Evolutionary conservation across 2,329 filamentous ascomycete genomes (phyloP).

Genomic region (Neopestalotiopsis rosae): DNA sequence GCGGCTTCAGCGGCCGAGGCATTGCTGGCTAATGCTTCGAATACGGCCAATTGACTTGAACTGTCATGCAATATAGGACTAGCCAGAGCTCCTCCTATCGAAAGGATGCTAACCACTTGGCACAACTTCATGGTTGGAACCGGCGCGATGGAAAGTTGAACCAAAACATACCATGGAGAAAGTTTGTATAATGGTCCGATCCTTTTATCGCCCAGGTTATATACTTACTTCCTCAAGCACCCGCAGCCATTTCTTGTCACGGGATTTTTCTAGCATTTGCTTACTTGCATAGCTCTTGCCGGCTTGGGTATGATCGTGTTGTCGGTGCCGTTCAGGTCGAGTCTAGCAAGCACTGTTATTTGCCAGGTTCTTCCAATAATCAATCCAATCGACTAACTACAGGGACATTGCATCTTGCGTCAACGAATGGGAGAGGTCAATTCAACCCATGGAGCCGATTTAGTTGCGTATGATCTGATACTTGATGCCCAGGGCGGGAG

Average conservation of each 20-base stretch:
- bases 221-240: not conserved
- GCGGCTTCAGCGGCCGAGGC: not conserved
- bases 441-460: not conserved
- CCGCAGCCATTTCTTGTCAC: not conserved
- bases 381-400: not conserved
- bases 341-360: not conserved
- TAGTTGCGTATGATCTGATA: not conserved
- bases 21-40: not conserved
- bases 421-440: not conserved
- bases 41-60: not conserved
- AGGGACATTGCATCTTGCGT: not conserved
- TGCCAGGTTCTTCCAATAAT: not conserved
- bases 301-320: slow-evolving; percentile 1
- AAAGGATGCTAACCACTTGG: not conserved
- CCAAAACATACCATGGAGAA: not conserved
- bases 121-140: not conserved
- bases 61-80: not conserved
- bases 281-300: not conserved
- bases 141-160: not conserved
- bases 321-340: not conserved
- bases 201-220: not conserved
- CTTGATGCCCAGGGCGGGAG: not conserved
- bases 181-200: not conserved
- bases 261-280: not conserved
- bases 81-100: not conserved